Evolutionary conservation across 2,329 filamentous ascomycete species (phyloP).

Genomic region (Pyrenochaeta sp.): DNA sequence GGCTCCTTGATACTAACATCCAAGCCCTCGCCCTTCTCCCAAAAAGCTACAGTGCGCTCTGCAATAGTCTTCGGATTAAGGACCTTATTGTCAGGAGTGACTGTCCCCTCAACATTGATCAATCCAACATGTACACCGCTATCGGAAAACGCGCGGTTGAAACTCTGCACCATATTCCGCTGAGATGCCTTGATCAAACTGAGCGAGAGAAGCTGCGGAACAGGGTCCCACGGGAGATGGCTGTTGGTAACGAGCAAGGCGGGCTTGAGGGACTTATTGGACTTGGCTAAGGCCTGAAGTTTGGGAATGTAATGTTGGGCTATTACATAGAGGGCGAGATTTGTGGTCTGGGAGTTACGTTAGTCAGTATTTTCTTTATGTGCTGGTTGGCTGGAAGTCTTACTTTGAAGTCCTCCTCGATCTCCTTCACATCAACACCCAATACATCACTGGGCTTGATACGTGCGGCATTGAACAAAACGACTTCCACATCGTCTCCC

Average conservation of each 20-base stretch:
- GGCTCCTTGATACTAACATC: conserved; percentile 51
- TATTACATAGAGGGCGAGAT: conserved; percentile 57
- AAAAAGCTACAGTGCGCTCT: conserved; percentile 54
- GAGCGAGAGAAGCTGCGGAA: conserved; percentile 57
- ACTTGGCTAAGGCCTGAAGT: conserved; percentile 40
- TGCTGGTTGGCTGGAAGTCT: not conserved
- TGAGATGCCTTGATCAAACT: conserved; percentile 62
- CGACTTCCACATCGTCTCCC: conserved; percentile 52
- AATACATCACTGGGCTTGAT: conserved; percentile 55
- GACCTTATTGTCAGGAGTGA: conserved; percentile 50
- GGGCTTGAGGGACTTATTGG: conserved; percentile 47
- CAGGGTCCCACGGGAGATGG: conserved; percentile 56
- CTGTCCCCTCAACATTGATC: conserved; percentile 55
- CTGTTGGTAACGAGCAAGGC: conserved; percentile 60
- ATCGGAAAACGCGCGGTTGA: conserved; percentile 51
- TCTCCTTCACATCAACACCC: conserved; percentile 52
- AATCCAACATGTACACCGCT: conserved; percentile 58
- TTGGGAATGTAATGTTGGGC: conserved; percentile 58
- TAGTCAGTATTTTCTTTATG: not conserved
- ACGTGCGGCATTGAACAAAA: conserved; percentile 63
- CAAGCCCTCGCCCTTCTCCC: conserved; percentile 48
- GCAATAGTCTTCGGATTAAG: conserved; percentile 58
- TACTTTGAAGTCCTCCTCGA: conserved; percentile 61
- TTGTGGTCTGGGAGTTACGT: conserved; percentile 49
- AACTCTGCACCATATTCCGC: conserved; percentile 57